Base-by-base conservation (phyloP, 306 rosid genomes). In the Quercus parvula region DNA sequence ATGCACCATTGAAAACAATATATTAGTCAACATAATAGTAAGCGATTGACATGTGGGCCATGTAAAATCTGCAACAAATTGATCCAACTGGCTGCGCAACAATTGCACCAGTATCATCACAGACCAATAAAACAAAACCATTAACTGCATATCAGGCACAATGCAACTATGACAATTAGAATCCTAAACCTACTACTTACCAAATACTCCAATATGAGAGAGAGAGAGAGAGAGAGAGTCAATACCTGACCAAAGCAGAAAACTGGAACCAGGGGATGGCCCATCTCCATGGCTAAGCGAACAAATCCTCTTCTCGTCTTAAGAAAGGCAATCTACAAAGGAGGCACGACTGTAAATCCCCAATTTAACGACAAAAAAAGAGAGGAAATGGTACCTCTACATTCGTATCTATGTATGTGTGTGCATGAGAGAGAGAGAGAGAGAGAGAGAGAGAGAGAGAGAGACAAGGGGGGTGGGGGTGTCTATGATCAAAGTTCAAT, bases 191-290 rank as follows among this genome's bases (percentile, higher is more conserved):
- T 1, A 62, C 4, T 22, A 31, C 41, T 63, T 38, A 20, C 24
- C 22, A 49, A 75, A 81, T 71, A 57, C 67, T 27, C 19, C 49
- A n/a, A 75, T 66, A 12, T 56, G 24, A 0, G 59, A 3, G 71
- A 38, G 69, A 56, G 19, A 20, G 30, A 3, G 71, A 56, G 22
- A 22, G 30, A 5, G 14, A 31, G 52, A 73, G 57, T 38, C 68
- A 56, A 56, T 85, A 94, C 99, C 97, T 94, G 97, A 52, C 99
- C 99, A 68, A 92, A 94, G 87, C 97, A 91, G 86, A 92, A 94
- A 84, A 89, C 88, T 38, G 99, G 99, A 86, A 94, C 99, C 82
- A 92, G 75, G 54, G 99, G 95, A n/a, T 22, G 68, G 38, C 99
- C 99, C 80, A 63, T 85, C 88, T 87, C 91, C 88, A 94, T 81